Conservation (phyloP, 768 basidiomycete species). For the Xerocomus brunneocitrinus region DNA sequence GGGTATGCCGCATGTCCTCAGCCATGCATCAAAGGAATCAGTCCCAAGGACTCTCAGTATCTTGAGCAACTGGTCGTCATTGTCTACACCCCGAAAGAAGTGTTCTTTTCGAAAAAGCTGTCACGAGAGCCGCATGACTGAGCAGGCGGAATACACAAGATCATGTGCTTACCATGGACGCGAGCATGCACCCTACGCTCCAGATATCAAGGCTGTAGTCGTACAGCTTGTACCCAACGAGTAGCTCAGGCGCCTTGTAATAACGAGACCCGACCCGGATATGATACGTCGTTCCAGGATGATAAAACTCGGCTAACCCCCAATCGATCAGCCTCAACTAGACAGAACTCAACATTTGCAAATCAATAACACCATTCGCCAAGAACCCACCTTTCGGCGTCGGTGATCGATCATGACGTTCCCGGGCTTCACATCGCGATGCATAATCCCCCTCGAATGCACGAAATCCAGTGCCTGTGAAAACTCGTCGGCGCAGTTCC, state of each 20-base stretch:
- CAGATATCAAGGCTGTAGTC: slow-evolving; percentile 72
- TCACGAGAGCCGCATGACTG: neutral
- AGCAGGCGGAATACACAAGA: neutral
- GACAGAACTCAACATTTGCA: neutral
- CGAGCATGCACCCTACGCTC: slow-evolving; percentile 73
- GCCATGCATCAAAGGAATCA: slow-evolving; percentile 57
- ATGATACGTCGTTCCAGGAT: slow-evolving; percentile 64
- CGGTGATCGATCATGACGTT: slow-evolving; percentile 75
- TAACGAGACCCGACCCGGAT: slow-evolving; percentile 68
- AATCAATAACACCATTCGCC: neutral
- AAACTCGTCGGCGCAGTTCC: neutral
- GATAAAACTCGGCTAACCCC: slow-evolving; percentile 76
- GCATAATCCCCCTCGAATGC: slow-evolving; percentile 70
- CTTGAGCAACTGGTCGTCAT: slow-evolving; percentile 68
- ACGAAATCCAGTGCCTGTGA: slow-evolving; percentile 59
- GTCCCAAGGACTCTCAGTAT: slow-evolving; percentile 68
- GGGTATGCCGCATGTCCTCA: slow-evolving; percentile 59
- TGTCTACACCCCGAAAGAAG: slow-evolving; percentile 72
- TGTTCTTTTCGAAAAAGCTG: slow-evolving; percentile 73
- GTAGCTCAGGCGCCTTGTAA: slow-evolving; percentile 69
- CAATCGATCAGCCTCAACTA: slow-evolving; percentile 65
- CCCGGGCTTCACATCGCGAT: slow-evolving; percentile 62
- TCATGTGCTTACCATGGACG: slow-evolving; percentile 56
- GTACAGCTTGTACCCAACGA: slow-evolving; percentile 68
- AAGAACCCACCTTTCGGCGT: slow-evolving; percentile 46